Base-by-base conservation (phyloP, 148 eudicot species). In the Diospyros lotus region DNA sequence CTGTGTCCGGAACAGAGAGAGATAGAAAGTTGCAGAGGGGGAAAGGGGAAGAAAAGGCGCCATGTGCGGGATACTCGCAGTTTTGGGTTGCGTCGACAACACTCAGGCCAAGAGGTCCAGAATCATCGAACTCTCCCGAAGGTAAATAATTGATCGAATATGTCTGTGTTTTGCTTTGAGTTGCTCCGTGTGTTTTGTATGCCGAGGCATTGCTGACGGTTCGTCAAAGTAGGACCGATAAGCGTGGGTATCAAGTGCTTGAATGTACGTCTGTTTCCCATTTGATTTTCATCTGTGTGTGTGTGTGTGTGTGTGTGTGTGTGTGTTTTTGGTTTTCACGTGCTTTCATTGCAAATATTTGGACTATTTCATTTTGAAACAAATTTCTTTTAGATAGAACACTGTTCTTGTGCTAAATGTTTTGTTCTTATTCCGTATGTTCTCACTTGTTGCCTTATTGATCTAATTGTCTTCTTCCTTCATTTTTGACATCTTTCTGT, bases 1-100 rank as follows among this genome's bases (percentile, higher is more conserved):
- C 65, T 42, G 53, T 48, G 6, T 48, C 52, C 52, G 4, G 52
- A 48, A 48, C n/a, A 7, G 18, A 44, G 58, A 71, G 64, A 56
- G 52, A 70, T 59, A 55, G 8, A 70, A 9, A 40, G 5, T 7
- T 15, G 9, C 13, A 67, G 64, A 56, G 76, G 54, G 75, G 61
- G 72, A 59, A 28, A 7, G 62, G 68, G 78, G 61, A n/a, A 59
- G 77, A 53, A 28, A 28, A 28, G 78, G 40, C 72, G 79, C 82
- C 72, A 94, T 94, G 98, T 94, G 98, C 79, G 98, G 98, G 64
- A 94, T 94, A 68, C 93, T 94, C 0, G 98, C 97, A 1, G 97
- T 92, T 39, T 82, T 94, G 62, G 98, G 97, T n/a, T 86, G 93
- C 71, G 83, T 88, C 9, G 98, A 90, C 63, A 82, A 78, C 83